Base-by-base conservation (phyloP, 2,329 filamentous ascomycete genomes). In the Arthrobotrys megalospora region DNA sequence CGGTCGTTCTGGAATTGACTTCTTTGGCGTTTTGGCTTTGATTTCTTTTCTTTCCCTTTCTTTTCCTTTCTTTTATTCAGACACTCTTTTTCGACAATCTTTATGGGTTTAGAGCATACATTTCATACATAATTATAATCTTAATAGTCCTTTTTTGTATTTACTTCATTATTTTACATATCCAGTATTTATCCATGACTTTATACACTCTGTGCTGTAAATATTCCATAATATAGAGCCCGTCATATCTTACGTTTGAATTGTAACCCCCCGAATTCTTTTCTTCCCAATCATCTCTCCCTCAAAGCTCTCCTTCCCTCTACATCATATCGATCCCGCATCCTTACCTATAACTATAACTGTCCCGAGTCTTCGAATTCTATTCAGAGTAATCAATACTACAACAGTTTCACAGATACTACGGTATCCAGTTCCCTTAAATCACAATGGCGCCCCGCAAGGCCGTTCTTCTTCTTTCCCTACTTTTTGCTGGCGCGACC, bases 221-320 rank as follows among this genome's bases (percentile, higher is more conserved):
- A 62, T 70, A 70, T 52, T 19, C n/a, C n/a, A 34, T 32, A 60
- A 55, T 71, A 71, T 34, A 70, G 36, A 2, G 12, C 21, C 58
- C 21, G 24, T n/a, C 55, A 50, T 38, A 53, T 24, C 6, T 32
- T 67, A 6, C 19, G 4, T 14, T 7, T 8, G 2, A 5, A 11
- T 28, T 11, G 14, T 38, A 7, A 19, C 36, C 10, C 32, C 14
- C 6, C 11, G 16, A 43, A 60, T n/a, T n/a, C 55, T 28, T 43
- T 34, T 21, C 32, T 24, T 68, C 16, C 21, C 14, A 21, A 12
- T 32, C 64, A 52, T 52, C 8, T 11, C 19, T 63, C 43, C 43
- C 16, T 34, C 50, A 16, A 43, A 28, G 36, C 60, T 45, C 21
- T 67, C 53, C 43, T 38, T 62, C 34, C 45, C 45, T 75, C 63